Base-by-base conservation (phyloP, 225 moss, liverwort and hornwort species). In the Pseudoscleropodium purum region DNA sequence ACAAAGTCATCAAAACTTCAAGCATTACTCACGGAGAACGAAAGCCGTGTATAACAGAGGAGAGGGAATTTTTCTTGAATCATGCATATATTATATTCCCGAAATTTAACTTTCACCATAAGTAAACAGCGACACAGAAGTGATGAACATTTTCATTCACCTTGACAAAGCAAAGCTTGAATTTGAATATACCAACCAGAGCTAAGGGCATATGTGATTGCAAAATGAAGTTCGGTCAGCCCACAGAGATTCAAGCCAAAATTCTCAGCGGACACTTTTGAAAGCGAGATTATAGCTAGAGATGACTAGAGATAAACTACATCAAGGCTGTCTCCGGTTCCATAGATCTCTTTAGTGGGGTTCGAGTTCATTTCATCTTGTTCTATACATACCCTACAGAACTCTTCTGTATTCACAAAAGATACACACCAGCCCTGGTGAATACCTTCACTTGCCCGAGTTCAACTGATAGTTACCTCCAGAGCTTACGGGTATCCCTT, bases 401-500 rank as follows among this genome's bases (percentile, higher is more conserved):
- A 89, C 77, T 89, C 76, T 81, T 69, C 87, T 57, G 23, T 83
- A 88, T 93, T 88, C 91, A 88, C 85, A 89, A 36, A 87, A n/a
- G 87, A 79, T 78, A 45, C 45, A 77, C 90, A 82, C 65, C 78
- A 77, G 47, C 39, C 17, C 45, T 74, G 80, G 87, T 49, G 79
- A 70, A 61, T 86, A 66, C 60, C 67, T 62, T 76, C 76, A 77
- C 65, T 41, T 81, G 81, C 75, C 29, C 29, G 72, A 65, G 83
- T 64, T 21, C 31, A 87, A 59, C 47, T 72, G 26, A 34, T 75
- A 69, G n/a, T 70, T 45, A 49, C 45, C 89, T 49, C 9, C 57
- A 33, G 65, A 24, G 70, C 52, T 88, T 85, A 93, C 29, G 91
- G 64, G 68, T 91, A 90, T 10, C 89, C 87, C 87, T 93, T 93